Conservation (phyloP, 202 grass and related monocot species). For the Brachypodium distachyon region DNA sequence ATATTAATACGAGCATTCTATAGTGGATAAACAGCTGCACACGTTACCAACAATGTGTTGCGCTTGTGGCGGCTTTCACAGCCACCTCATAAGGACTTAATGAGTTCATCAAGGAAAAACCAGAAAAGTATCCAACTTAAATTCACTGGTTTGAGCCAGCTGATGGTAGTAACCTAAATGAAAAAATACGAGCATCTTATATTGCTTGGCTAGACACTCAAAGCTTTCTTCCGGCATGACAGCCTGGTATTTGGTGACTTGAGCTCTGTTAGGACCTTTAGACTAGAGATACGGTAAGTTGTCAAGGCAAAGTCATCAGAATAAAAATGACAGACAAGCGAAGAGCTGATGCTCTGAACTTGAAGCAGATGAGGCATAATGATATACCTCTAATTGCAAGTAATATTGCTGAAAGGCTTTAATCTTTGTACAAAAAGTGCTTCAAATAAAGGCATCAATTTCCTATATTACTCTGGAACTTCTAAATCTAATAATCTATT, state of each 20-base stretch:
- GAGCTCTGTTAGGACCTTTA: background rate
- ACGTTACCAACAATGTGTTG: background rate
- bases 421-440: background rate
- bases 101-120: background rate
- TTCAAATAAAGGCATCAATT: background rate
- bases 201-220: background rate
- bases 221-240: background rate
- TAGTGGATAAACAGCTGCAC: background rate
- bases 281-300: background rate
- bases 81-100: background rate
- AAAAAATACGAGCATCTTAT: background rate
- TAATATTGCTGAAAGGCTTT: background rate
- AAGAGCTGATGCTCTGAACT: background rate
- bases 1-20: background rate
- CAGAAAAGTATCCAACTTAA: background rate
- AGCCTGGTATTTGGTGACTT: background rate
- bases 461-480: background rate
- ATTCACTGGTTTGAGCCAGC: background rate
- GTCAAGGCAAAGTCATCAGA: background rate
- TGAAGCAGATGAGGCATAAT: background rate
- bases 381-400: background rate
- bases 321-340: background rate
- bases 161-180: background rate
- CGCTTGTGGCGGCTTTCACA: background rate
- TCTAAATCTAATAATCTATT: background rate